Evolutionary conservation across 257 asterid species (phyloP).

Genomic region (Solanum chilense): DNA sequence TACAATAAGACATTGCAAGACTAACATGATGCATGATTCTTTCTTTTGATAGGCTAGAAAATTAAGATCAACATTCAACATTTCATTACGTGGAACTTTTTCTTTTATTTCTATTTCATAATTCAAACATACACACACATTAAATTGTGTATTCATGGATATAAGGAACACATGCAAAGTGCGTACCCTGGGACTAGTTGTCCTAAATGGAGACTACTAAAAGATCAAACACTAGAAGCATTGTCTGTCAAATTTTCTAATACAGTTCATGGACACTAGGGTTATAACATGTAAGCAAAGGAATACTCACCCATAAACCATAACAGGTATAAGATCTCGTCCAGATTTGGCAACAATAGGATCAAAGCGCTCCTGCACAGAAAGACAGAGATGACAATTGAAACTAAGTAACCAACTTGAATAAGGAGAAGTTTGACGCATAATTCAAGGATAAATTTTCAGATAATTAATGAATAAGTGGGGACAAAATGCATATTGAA

Average conservation of each 20-base stretch:
- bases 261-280: background rate
- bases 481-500: background rate
- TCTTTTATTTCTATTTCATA: background rate
- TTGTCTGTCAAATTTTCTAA: background rate
- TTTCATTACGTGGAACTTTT: background rate
- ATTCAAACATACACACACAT: background rate
- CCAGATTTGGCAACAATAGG: conserved; percentile 94
- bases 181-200: background rate
- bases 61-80: background rate
- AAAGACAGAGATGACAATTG: background rate
- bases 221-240: background rate
- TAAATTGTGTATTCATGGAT: background rate
- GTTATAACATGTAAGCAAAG: background rate
- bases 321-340: conserved; percentile 96
- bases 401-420: background rate
- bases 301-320: conserved; percentile 90
- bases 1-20: background rate
- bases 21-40: background rate
- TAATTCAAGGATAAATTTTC: background rate
- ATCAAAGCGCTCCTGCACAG: conserved; percentile 87
- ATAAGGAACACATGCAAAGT: background rate
- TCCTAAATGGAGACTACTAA: background rate
- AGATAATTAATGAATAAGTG: background rate
- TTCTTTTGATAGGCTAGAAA: background rate
- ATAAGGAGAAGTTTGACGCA: background rate